Percentiles rank a stretch among this genome's conserved stretches.
Conservation (phyloP, 345 rosid species). For the Psidium friedrichsthalianum region DNA sequence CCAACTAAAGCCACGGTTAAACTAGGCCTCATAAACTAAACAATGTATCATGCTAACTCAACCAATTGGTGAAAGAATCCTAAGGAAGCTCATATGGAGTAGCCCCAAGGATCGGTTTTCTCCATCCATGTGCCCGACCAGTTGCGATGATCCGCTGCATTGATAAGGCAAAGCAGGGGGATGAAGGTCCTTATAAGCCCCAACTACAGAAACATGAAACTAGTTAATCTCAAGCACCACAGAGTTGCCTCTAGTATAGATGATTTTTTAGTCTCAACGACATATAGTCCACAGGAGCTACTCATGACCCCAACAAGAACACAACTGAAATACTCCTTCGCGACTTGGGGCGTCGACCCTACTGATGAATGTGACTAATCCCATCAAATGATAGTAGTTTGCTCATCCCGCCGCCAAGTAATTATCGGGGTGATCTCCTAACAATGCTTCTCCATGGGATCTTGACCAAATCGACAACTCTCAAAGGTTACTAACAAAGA, state of each 20-base stretch:
- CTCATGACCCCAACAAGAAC: background rate
- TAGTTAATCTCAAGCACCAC: background rate
- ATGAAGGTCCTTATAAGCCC: background rate
- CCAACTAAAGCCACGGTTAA: no score
- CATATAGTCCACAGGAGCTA: background rate
- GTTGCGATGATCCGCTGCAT: background rate
- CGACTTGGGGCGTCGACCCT: background rate
- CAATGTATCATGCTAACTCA: no score
- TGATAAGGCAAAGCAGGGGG: background rate
- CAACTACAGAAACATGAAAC: background rate
- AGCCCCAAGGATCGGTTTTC: no score
- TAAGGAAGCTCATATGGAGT: no score
- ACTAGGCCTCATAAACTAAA: no score
- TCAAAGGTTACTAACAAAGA: background rate
- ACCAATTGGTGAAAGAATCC: no score
- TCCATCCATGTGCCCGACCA: background rate
- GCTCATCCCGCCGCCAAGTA: background rate
- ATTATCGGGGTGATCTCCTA: background rate
- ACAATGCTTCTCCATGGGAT: background rate
- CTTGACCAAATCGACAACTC: background rate
- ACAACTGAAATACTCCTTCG: background rate
- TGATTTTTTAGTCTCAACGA: background rate
- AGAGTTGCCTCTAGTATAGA: background rate
- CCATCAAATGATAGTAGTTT: background rate
- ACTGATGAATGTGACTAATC: background rate